These are phyloP conservation scores for Ananas comosus DNA, from an alignment of 176 grass and related monocot species.

Conservation along the genomic window DNA sequence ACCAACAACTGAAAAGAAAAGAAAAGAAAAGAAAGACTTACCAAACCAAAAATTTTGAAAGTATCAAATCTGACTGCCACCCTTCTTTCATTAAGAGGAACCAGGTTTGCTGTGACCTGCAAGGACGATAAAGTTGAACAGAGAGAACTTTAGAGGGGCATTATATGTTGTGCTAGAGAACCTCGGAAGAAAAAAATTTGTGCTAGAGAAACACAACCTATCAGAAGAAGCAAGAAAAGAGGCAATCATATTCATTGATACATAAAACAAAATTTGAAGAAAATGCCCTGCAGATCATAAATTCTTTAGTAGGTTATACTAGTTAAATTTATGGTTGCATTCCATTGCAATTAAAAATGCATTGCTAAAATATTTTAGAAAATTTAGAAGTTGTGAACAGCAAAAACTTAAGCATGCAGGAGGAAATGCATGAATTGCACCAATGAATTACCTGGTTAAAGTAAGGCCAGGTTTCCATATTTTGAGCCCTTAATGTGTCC, in stretches of 20 bases:
- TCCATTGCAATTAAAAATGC: too few species aligned
- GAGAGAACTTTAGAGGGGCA: constrained; percentile 14
- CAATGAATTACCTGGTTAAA: constrained; percentile 66
- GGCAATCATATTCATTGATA: neutral
- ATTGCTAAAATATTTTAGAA: constrained; percentile 1
- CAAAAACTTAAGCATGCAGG: neutral
- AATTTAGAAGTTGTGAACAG: constrained; percentile 17
- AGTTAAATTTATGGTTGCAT: too few species aligned
- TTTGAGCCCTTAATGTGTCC: constrained; percentile 69
- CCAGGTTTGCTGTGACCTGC: constrained; percentile 85
- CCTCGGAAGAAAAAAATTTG: neutral
- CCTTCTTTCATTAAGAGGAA: constrained; percentile 55
- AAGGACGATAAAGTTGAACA: constrained; percentile 31
- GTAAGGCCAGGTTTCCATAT: constrained; percentile 87
- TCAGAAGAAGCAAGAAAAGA: constrained; percentile 1
- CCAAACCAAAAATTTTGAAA: constrained; percentile 97
- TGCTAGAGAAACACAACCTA: neutral
- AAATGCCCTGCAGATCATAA: too few species aligned
- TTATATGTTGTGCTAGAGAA: neutral
- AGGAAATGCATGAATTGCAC: neutral
- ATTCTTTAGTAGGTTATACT: too few species aligned
- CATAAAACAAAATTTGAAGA: too few species aligned
- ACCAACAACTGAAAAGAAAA: constrained; percentile 6
- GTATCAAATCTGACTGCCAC: constrained; percentile 69
- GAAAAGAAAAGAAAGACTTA: constrained; percentile 29